phyloP scores from a whole-genome alignment of 129 eudicot genomes.

The Helianthus tuberosus region DNA sequence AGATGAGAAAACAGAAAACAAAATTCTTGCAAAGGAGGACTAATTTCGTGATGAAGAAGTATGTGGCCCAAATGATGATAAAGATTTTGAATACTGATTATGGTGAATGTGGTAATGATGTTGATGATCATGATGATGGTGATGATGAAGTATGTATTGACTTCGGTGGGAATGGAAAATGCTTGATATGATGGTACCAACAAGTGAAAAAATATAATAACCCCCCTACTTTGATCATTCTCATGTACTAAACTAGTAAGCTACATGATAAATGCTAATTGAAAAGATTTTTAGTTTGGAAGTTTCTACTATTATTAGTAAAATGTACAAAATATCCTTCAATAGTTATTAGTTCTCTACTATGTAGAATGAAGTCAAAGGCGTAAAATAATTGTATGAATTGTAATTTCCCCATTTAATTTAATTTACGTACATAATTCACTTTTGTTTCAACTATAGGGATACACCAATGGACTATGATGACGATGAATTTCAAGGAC shows the following conservation, averaged over 20 bases:
- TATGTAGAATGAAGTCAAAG: slow-evolving; percentile 4
- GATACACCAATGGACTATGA: slow-evolving; percentile 79
- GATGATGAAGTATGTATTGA: background rate
- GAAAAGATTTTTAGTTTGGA: background rate
- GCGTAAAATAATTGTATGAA: background rate
- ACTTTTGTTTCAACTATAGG: slow-evolving; percentile 40
- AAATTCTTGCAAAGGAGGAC: background rate
- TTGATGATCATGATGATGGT: background rate
- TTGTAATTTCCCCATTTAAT: slow-evolving; percentile 12
- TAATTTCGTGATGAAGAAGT: background rate
- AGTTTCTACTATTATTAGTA: background rate
- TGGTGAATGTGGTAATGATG: slow-evolving; percentile 2
- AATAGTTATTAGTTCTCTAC: background rate
- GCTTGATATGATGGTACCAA: background rate
- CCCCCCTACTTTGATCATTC: background rate
- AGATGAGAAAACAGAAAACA: slow-evolving; percentile 3
- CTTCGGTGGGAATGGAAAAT: background rate
- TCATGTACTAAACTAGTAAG: background rate
- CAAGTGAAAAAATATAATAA: background rate
- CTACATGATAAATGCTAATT: background rate
- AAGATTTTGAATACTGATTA: background rate
- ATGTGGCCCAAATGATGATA: background rate
- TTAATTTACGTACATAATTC: slow-evolving; percentile 12
- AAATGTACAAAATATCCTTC: background rate
- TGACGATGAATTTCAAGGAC: slow-evolving; percentile 69